Base-by-base conservation (phyloP, 2,329 filamentous ascomycete genomes). In the Pseudogymnoascus sp. region DNA sequence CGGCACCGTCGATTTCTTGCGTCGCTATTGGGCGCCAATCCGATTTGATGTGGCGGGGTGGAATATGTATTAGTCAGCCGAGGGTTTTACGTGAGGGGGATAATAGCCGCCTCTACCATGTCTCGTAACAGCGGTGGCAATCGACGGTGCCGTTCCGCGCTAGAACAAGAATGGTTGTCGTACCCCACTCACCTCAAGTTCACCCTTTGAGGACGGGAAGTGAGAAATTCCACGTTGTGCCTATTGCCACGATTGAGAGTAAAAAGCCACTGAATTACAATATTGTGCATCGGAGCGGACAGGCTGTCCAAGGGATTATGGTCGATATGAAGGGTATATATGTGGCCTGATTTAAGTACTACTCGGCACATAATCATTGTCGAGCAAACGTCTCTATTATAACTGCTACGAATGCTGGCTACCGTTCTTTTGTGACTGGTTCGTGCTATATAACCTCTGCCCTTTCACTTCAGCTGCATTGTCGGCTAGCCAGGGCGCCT, bases 361-460 rank as follows among this genome's bases (percentile, higher is more conserved):
- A 33, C 13, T n/a, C n/a, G n/a, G n/a, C n/a, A n/a, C n/a, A n/a
- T n/a, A n/a, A n/a, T n/a, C n/a, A n/a, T n/a, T n/a, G n/a, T n/a
- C n/a, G n/a, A n/a, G n/a, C n/a, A n/a, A n/a, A n/a, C n/a, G n/a
- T 12, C 0, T 33, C 13, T 33, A 12, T 33, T 33, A 33, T 33
- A 33, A 33, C 13, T 33, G 30, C 30, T 33, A 33, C 13, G 33
- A 35, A 35, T n/a, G 2, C 12, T 35, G 33, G 5, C 12, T n/a
- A n/a, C n/a, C n/a, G 85, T 90, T 63, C 77, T 86, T 59, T 87
- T 76, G 33, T 86, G 79, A 64, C 74, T 76, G 60, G 70, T 67
- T 63, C 71, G 69, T n/a, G 69, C 63, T 21, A 63, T 58, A 30
- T n/a, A n/a, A 67, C 63, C 58, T 71, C 73, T 30, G 75, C 74